Evolutionary conservation across 2,329 filamentous ascomycete genomes (phyloP), one percentile per base, ranked within the genome.

Genomic region (Xenosphaeropsis pyriputrescens): DNA sequence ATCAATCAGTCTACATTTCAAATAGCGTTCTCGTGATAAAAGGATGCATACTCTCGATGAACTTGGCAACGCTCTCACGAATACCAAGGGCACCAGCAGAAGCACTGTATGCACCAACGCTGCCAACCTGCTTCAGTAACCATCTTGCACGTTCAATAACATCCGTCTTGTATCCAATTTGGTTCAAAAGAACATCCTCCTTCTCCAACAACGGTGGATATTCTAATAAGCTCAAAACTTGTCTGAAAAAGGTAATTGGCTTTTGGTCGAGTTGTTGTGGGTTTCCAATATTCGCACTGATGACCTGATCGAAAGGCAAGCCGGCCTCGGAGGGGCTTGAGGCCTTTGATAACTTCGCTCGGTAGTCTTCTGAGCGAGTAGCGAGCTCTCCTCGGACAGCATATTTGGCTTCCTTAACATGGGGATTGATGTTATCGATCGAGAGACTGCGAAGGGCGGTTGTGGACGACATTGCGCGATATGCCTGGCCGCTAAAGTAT

Each of bases 261-360:
- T 96, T 93, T 71, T 98, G 91, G 64, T 95, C 91, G 45, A 98
- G 76, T 64, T 98, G 91, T 63, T 98, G 91, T 4, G 91, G 91
- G 67, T 98, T 98, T 56, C 91, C 91, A 55, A 98, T 98, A 65
- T 98, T 98, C 62, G 91, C 91, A 45, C 84, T 88, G 64, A 98
- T 89, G 60, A 98, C 79, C 42, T 85, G 72, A 51, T 84, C 70
- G 61, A 98, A 98, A 35, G 91, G 89, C 36, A 96, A 69, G 53
- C 58, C 57, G 8, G 22, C 22, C 22, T 26, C 22, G 41, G 47
- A 44, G 2, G 42, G 44, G 53, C 58, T 48, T 59, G 63, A 68
- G 50, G 71, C 74, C 45, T 74, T 70, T 46, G 67, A 64, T 43
- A 95, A 67, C 52, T 72, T 69, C 38, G 79, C 79, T 43, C 89